These are phyloP conservation scores for Crotalaria pallida DNA, from an alignment of 306 rosid genomes.

Conservation along the genomic window DNA sequence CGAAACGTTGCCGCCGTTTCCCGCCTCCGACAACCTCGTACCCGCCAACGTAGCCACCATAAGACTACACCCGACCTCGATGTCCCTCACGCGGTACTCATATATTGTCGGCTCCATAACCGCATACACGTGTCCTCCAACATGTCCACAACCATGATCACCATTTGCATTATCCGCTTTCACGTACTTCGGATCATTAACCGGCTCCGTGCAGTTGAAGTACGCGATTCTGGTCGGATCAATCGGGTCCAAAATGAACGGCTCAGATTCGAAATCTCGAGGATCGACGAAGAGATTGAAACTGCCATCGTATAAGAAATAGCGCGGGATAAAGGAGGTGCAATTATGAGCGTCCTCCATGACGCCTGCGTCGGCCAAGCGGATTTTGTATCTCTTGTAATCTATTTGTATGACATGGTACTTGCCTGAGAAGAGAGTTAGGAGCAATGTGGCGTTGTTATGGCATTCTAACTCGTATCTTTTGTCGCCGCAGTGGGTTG, in stretches of 20 bases:
- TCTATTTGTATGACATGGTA: constrained; percentile 5
- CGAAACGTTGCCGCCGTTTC: not conserved
- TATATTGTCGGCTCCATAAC: not conserved
- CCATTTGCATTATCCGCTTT: constrained; percentile 3
- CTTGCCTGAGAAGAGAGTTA: not conserved
- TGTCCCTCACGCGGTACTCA: not conserved
- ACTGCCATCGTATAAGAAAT: not conserved
- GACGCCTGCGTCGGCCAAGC: not conserved
- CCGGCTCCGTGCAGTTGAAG: constrained; percentile 13
- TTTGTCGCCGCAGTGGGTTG: constrained; percentile 18
- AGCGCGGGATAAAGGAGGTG: constrained; percentile 21
- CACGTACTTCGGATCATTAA: not conserved
- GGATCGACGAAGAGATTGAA: not conserved
- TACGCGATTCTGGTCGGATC: not conserved
- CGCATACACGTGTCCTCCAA: constrained; percentile 19
- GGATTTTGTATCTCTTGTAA: not conserved
- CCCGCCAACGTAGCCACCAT: not conserved
- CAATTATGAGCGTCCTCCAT: not conserved
- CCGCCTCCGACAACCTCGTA: not conserved
- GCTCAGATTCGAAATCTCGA: constrained; percentile 4
- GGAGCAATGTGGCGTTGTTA: not conserved
- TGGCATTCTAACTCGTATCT: constrained; percentile 21
- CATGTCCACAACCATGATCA: too few species aligned
- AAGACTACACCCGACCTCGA: constrained; percentile 20
- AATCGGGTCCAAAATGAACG: not conserved